Base-by-base conservation (phyloP, 1,284 basidiomycete species). In the Gymnopus androsaceus region DNA sequence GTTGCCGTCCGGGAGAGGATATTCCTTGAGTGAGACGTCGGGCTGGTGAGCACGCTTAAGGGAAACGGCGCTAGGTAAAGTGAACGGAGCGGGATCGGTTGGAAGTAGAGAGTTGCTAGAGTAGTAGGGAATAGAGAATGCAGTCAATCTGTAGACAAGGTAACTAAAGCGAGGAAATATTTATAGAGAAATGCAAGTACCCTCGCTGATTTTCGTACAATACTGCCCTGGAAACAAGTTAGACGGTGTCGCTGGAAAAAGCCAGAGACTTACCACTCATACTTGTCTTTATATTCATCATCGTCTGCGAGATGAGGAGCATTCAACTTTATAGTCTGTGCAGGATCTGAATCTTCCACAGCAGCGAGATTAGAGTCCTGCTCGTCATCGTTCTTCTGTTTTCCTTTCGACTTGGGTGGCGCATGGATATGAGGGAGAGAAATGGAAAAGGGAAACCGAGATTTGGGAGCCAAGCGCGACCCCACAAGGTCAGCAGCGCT, bases 181-280 rank as follows among this genome's bases (percentile, higher is more conserved):
- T 48, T 44, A n/a, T 25, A 54, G 19, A 46, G 17, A 49, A 31
- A 27, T 25, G 27, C 34, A 41, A 47, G 45, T 9, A 89, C 89
- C 90, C 90, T 67, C 90, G 75, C 69, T 92, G 90, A 65, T 92
- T 90, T 69, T 92, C 84, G 60, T 83, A 82, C n/a, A 50, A 23
- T 3, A 44, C 46, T 2, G 55, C 46, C 28, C 31, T 33, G 31
- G n/a, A n/a, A n/a, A n/a, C n/a, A n/a, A 33, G 31, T 33, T 33
- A 14, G 21, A 3, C 14, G 17, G 12, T 9, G 19, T 12, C 36
- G 11, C 34, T 77, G 44, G 75, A 78, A 8, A 92, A 64, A 14
- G 88, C 69, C 7, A 86, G 89, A 6, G 7, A 33, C 31, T 33
- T 33, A 33, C 31, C 90, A 92, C 66, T 80, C 76, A 66, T 88